These are phyloP conservation scores for Candida qinlingensis DNA, from an alignment of 805 yeast species.

Conservation along the genomic window DNA sequence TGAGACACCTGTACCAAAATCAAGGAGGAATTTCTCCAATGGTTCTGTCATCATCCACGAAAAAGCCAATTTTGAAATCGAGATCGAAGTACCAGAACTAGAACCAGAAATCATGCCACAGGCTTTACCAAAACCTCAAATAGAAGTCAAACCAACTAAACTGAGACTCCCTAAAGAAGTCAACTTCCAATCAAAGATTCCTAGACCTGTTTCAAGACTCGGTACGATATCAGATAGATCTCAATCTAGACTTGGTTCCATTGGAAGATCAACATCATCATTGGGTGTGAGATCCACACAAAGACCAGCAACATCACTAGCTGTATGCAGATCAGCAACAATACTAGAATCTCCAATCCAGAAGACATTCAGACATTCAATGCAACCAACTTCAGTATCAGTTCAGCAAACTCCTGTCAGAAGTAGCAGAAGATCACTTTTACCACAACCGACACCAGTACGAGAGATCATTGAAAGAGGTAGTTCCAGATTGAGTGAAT, in stretches of 20 bases:
- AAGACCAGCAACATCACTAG: conserved; percentile 18
- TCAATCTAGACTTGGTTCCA: conserved; percentile 5
- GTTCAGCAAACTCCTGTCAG: conserved; percentile 23
- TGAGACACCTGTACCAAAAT: conserved; percentile 18
- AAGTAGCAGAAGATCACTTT: conserved; percentile 12
- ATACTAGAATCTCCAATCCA: conserved; percentile 2
- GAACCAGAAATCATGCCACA: not conserved
- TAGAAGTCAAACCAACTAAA: not conserved
- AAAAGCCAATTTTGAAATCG: not conserved
- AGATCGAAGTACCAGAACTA: not conserved
- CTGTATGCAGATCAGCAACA: conserved; percentile 12
- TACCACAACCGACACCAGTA: conserved; percentile 26
- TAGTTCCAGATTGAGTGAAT: conserved; percentile 10
- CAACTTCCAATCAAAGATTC: conserved; percentile 16
- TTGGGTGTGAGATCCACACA: conserved; percentile 5
- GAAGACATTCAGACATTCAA: conserved; percentile 15
- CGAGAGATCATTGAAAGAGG: conserved; percentile 18
- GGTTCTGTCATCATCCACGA: conserved; percentile 1
- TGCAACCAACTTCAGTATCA: conserved; percentile 5
- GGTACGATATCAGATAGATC: conserved; percentile 10
- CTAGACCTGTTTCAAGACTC: conserved; percentile 21
- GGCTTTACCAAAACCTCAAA: not conserved
- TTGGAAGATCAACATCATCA: conserved; percentile 12
- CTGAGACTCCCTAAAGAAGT: not conserved
- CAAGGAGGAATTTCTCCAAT: conserved; percentile 8